phyloP scores from a whole-genome alignment of 23 red algal genomes.

The Gracilaria gracilis region DNA sequence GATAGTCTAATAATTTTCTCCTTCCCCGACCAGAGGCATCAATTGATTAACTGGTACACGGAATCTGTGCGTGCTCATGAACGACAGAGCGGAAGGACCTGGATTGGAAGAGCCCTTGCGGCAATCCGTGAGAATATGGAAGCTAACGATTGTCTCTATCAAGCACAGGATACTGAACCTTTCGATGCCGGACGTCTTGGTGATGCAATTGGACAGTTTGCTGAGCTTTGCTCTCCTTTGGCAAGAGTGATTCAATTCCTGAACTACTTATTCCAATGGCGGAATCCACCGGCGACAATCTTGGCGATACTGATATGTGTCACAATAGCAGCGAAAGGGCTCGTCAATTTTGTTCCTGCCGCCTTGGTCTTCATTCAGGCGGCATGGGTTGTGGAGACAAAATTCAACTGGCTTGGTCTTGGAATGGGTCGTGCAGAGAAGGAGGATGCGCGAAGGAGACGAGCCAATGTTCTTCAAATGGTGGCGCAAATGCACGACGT shows the following conservation, averaged over 20 bases:
- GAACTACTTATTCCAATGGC: slow-evolving; percentile 77
- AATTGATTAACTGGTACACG: slow-evolving; percentile 72
- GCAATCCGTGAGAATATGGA: slow-evolving; percentile 88
- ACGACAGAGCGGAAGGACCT: slow-evolving; percentile 48
- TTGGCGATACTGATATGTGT: slow-evolving; percentile 61
- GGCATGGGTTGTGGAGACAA: slow-evolving; percentile 50
- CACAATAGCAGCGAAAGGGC: slow-evolving; percentile 34
- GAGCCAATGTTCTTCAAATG: slow-evolving; percentile 59
- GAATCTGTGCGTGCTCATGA: slow-evolving; percentile 70
- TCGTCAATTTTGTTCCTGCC: slow-evolving; percentile 67
- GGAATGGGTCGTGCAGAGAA: slow-evolving; percentile 50
- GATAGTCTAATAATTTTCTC: slow-evolving; percentile 73
- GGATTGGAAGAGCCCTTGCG: slow-evolving; percentile 78
- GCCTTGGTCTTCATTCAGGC: slow-evolving; percentile 46
- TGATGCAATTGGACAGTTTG: slow-evolving; percentile 69
- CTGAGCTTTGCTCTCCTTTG: slow-evolving; percentile 79
- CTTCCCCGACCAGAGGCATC: slow-evolving; percentile 11
- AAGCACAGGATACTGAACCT: slow-evolving; percentile 74
- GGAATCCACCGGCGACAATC: slow-evolving; percentile 78
- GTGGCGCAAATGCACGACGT: slow-evolving; percentile 72
- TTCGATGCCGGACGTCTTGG: slow-evolving; percentile 75
- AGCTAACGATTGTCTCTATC: slow-evolving; percentile 66
- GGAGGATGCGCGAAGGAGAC: slow-evolving; percentile 53
- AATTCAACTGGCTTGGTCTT: slow-evolving; percentile 62
- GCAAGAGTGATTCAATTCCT: slow-evolving; percentile 42